Evolutionary conservation across 371 early-diverging fungal species (phyloP).

Genomic region (Cladochytrium tenue): DNA sequence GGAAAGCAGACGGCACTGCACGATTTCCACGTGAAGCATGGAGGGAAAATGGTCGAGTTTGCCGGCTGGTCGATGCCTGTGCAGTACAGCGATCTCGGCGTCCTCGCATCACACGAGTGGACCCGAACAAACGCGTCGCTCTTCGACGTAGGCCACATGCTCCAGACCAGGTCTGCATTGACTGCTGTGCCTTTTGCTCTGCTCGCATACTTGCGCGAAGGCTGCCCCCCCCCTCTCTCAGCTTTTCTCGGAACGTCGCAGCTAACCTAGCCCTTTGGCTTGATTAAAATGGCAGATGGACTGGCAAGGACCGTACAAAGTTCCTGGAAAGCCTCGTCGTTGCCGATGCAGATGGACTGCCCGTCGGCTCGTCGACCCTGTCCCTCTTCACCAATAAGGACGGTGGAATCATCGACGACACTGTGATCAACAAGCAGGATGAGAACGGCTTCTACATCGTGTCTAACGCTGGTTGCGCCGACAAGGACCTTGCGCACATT

Average conservation of each 20-base stretch:
- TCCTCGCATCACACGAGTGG: slow-evolving; percentile 85
- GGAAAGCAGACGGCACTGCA: slow-evolving; percentile 80
- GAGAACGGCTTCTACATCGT: slow-evolving; percentile 81
- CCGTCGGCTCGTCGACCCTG: slow-evolving; percentile 78
- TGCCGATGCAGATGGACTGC: slow-evolving; percentile 80
- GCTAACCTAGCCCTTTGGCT: slow-evolving; percentile 6
- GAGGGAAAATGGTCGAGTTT: slow-evolving; percentile 96
- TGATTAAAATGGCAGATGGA: slow-evolving; percentile 62
- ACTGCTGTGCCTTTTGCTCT: too few species aligned
- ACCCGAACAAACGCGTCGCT: slow-evolving; percentile 89
- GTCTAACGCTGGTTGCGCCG: slow-evolving; percentile 96
- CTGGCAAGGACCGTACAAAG: slow-evolving; percentile 82
- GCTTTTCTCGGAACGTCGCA: background rate
- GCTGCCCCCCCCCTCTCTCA: background rate
- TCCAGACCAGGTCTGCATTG: slow-evolving; percentile 82
- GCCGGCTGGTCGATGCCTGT: slow-evolving; percentile 97
- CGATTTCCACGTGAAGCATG: slow-evolving; percentile 87
- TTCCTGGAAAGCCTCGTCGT: slow-evolving; percentile 89
- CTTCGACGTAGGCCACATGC: slow-evolving; percentile 98
- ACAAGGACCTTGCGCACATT: slow-evolving; percentile 91
- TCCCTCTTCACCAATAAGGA: slow-evolving; percentile 92
- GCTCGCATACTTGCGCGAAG: too few species aligned
- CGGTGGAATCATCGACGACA: slow-evolving; percentile 97
- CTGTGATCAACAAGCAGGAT: slow-evolving; percentile 85
- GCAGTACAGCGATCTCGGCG: slow-evolving; percentile 78